Base-by-base conservation (phyloP, 2,329 filamentous ascomycete genomes). In the Botryotinia narcissicola region DNA sequence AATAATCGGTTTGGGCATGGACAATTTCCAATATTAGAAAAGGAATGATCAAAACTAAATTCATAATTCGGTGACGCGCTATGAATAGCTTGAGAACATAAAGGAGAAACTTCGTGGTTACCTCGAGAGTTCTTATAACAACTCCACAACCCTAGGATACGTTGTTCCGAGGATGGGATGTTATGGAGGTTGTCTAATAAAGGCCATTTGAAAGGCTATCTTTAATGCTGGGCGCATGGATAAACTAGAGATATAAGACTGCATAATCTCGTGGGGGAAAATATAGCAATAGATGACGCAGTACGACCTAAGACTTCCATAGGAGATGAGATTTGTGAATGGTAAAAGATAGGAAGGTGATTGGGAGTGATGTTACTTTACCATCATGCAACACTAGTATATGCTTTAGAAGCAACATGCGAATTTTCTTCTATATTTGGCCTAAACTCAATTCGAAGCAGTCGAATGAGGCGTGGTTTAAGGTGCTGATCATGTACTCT, bases 1-100 rank as follows among this genome's bases (percentile, higher is more conserved):
- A 77, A 44, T 75, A 78, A 63, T 77, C 78, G 32, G 71, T 18
- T 46, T 73, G 51, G 5, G 71, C 71, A 35, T 72, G 60, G 22
- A 46, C 70, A 29, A 51, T n/a, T 10, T 32, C 42, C 3, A 59
- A 37, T 64, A 68, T 48, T 7, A 61, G 22, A 60, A 73, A 16
- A 4, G 51, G 6, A 35, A 73, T 9, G 20, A 42, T 32, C 66
- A 18, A 46, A 35, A 32, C 51, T 22, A 37, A 46, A 37, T 29
- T 69, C 71, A 73, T 73, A 25, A 32, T 69, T 37, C 14, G 40
- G 4, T 5, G 18, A 42, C n/a, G 18, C 12, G 48, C 48, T 69
- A 25, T 32, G 46, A 51, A 57, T 57, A 57, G 37, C 37, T 59
- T 37, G n/a, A 69, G n/a, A 1, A n/a, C 2, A 32, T 32, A 37